A percentile compares a stretch with the other conserved stretches of the same genome.
These are phyloP conservation scores for Scheffersomyces cryptocercus DNA, from an alignment of 1,139 yeast genomes.

Conservation along the genomic window DNA sequence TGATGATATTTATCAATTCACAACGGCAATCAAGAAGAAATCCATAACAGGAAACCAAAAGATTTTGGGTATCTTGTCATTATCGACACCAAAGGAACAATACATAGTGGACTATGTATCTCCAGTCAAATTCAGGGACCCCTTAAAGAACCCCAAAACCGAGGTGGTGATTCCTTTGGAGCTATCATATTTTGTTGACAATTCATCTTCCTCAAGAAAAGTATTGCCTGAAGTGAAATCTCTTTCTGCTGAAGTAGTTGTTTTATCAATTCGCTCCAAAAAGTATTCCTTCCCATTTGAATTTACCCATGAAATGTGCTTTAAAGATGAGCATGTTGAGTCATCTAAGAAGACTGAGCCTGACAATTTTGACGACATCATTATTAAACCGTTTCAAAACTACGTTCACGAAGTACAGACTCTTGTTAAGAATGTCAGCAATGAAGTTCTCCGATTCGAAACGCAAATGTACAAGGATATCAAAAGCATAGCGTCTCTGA, in stretches of 20 bases:
- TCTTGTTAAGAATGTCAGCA: constrained; percentile 36
- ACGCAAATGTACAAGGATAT: constrained; percentile 38
- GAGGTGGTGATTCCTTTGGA: constrained; percentile 38
- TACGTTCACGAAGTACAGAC: constrained; percentile 28
- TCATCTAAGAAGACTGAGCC: constrained; percentile 20
- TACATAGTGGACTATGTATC: constrained; percentile 35
- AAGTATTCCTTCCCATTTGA: constrained; percentile 40
- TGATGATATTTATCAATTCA: constrained; percentile 33
- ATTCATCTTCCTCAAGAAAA: constrained; percentile 2
- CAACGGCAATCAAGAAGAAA: constrained; percentile 37
- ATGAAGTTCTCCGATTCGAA: constrained; percentile 37
- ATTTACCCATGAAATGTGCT: constrained; percentile 41
- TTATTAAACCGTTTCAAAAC: constrained; percentile 31
- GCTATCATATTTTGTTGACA: constrained; percentile 30
- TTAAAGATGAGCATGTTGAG: constrained; percentile 24
- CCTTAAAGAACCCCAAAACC: constrained; percentile 13
- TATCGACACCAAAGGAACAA: constrained; percentile 37
- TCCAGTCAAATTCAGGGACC: constrained; percentile 28
- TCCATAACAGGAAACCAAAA: constrained; percentile 37
- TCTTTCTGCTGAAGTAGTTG: constrained; percentile 33
- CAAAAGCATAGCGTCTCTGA: constrained; percentile 36
- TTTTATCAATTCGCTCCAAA: constrained; percentile 32
- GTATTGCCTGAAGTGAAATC: constrained; percentile 31
- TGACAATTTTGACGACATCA: constrained; percentile 32
- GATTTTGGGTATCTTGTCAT: constrained; percentile 34